phyloP scores from a whole-genome alignment of 441 rosid genomes.

The Erodium chrysanthum region DNA sequence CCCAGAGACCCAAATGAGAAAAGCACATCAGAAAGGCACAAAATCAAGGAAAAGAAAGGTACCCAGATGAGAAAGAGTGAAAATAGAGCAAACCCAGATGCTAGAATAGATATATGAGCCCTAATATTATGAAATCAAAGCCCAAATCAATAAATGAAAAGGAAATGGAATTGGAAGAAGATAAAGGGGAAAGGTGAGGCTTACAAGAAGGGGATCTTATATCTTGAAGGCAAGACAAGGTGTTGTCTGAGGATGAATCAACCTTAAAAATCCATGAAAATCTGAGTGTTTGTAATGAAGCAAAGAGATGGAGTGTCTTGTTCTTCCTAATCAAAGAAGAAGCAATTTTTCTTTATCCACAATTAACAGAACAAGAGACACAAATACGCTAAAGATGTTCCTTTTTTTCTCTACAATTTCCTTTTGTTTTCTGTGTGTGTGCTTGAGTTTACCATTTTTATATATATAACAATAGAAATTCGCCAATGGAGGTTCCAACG shows the following conservation, averaged over 20 bases:
- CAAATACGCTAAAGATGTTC: background rate
- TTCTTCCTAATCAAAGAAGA: background rate
- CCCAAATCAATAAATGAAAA: background rate
- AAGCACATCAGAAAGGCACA: too few relatives aligned
- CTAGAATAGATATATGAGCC: slow-evolving; percentile 10
- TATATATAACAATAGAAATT: background rate
- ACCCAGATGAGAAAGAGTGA: slow-evolving; percentile 24
- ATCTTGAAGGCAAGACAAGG: slow-evolving; percentile 49
- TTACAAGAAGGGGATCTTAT: slow-evolving; percentile 51
- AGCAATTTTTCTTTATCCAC: background rate
- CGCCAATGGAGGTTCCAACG: slow-evolving; percentile 2
- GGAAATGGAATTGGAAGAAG: slow-evolving; percentile 14
- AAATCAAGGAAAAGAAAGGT: slow-evolving; percentile 4
- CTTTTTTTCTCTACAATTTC: background rate
- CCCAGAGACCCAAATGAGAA: too few relatives aligned
- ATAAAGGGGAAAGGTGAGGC: slow-evolving; percentile 31
- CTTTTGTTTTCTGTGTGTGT: background rate
- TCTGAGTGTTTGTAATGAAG: background rate
- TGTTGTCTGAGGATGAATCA: slow-evolving; percentile 14
- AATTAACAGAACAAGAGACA: background rate
- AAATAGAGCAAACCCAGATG: slow-evolving; percentile 24
- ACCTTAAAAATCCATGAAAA: background rate
- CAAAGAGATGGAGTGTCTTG: slow-evolving; percentile 3
- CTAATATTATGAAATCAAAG: slow-evolving; percentile 15
- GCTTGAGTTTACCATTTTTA: background rate